Evolutionary conservation across 140 eudicot species (phyloP).

Genomic region (Ambrosia hybrid): DNA sequence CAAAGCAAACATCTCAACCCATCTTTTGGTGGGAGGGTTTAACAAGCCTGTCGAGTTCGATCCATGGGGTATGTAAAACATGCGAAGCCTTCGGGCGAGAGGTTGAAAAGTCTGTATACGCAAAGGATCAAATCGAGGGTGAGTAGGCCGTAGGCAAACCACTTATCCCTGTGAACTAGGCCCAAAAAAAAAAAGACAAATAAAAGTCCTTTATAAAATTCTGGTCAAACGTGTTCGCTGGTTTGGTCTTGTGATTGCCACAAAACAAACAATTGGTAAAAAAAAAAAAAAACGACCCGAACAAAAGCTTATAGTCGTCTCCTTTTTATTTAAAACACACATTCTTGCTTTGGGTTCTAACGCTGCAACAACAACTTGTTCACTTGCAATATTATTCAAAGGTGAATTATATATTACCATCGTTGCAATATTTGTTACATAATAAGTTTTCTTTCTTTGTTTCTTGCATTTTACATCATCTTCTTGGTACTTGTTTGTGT

Average conservation of each 20-base stretch:
- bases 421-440: constrained; percentile 2
- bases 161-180: too few species aligned
- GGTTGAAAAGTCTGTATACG: too few species aligned
- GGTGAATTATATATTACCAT: not conserved
- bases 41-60: too few species aligned
- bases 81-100: too few species aligned
- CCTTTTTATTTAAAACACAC: constrained; percentile 8
- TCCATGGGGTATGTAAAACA: too few species aligned
- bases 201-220: too few species aligned
- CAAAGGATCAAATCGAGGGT: too few species aligned
- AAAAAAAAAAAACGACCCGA: constrained; percentile 6
- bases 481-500: not conserved
- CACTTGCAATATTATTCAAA: constrained; percentile 5
- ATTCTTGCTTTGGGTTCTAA: not conserved
- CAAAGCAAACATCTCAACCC: too few species aligned
- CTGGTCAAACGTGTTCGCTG: not conserved
- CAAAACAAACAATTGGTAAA: not conserved
- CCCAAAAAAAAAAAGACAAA: too few species aligned
- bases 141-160: too few species aligned
- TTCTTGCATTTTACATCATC: constrained; percentile 26
- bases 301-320: constrained; percentile 12
- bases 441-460: constrained; percentile 20
- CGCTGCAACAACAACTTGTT: constrained; percentile 21
- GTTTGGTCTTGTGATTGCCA: not conserved
- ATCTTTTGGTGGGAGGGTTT: too few species aligned